Percentiles rank a stretch among this genome's conserved stretches.
These are phyloP conservation scores for Pleurotus ostreatus DNA, from an alignment of 768 basidiomycete species.

Conservation along the genomic window DNA sequence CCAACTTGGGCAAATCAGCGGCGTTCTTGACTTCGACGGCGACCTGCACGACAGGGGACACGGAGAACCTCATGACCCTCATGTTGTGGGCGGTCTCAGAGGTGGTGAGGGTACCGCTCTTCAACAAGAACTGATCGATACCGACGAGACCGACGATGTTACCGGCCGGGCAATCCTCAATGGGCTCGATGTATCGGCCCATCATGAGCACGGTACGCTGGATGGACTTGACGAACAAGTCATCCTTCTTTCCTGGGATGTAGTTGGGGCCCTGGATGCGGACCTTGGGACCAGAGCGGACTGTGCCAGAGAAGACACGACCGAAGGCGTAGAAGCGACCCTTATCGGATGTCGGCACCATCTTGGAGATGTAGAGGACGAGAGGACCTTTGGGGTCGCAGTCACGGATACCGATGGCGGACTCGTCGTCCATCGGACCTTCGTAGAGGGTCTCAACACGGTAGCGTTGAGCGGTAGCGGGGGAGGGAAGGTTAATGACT, in stretches of 20 bases:
- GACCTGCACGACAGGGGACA: constrained; percentile 98
- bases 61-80: constrained; percentile 99
- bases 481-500: constrained; percentile 98
- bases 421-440: constrained; percentile 99
- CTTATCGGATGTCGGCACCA: constrained; percentile 99
- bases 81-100: constrained; percentile 99
- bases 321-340: constrained; percentile 99
- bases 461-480: constrained; percentile 94
- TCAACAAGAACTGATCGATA: constrained; percentile 99
- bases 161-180: constrained; percentile 98
- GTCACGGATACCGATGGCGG: constrained; percentile 96
- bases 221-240: constrained; percentile 95
- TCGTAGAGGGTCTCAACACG: constrained; percentile 99
- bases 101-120: constrained; percentile 96
- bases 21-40: constrained; percentile 99
- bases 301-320: constrained; percentile 99
- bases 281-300: constrained; percentile 95
- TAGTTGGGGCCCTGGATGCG: constrained; percentile 99
- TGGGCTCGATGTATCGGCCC: constrained; percentile 98
- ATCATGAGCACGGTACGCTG: constrained; percentile 99
- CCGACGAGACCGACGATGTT: constrained; percentile 99
- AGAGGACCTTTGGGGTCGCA: constrained; percentile 96
- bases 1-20: constrained; percentile 97
- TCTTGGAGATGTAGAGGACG: constrained; percentile 98
- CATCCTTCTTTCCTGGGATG: constrained; percentile 97